phyloP scores from a whole-genome alignment of 2,329 filamentous ascomycete genomes.

The Zopfia rhizophila region DNA sequence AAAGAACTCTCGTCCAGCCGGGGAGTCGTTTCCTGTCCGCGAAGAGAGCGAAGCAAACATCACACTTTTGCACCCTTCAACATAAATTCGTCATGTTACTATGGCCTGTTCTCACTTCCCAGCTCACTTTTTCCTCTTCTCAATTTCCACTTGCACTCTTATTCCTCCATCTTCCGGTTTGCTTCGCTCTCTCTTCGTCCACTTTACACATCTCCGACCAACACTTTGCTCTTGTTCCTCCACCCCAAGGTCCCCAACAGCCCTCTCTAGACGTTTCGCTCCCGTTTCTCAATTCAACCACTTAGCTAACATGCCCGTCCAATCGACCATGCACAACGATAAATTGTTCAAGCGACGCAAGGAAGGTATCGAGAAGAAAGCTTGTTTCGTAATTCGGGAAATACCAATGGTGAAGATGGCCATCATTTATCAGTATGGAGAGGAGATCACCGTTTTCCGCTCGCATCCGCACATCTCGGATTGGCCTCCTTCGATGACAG shows the following conservation, averaged over 20 bases:
- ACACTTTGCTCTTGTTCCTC: too few species aligned
- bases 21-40: not conserved
- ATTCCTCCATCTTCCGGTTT: not conserved
- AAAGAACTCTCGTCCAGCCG: too few species aligned
- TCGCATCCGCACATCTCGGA: not conserved
- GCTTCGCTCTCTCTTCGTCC: not conserved
- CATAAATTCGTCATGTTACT: too few species aligned
- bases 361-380: conserved; percentile 1
- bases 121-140: too few species aligned
- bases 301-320: too few species aligned
- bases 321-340: too few species aligned
- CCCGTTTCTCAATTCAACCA: too few species aligned
- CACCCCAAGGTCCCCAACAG: too few species aligned
- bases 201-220: not conserved
- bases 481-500: not conserved
- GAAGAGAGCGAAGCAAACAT: not conserved
- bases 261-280: too few species aligned
- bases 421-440: not conserved
- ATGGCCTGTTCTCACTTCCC: too few species aligned
- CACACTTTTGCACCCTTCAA: not conserved
- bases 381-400: not conserved
- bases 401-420: too few species aligned
- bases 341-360: not conserved
- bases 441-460: not conserved
- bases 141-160: not conserved